Evolutionary conservation across 2,329 filamentous ascomycete species (phyloP).

Genomic region (Aureobasidium sp.): DNA sequence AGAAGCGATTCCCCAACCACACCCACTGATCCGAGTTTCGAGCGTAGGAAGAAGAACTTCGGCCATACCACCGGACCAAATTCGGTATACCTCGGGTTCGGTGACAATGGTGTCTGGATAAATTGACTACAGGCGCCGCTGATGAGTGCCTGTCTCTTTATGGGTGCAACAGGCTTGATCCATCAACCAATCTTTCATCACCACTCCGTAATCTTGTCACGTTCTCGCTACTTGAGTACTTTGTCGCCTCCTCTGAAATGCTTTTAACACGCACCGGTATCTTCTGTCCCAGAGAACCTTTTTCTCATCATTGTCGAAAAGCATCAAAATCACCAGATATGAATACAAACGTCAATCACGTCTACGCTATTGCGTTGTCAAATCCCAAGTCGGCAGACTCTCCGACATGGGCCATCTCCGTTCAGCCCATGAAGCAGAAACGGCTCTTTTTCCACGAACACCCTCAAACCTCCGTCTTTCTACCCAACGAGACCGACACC

Average conservation of each 20-base stretch:
- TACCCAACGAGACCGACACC: neutral
- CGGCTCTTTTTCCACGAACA: constrained; percentile 4
- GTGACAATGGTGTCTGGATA: neutral
- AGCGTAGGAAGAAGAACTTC: too few relatives aligned
- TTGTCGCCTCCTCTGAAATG: neutral
- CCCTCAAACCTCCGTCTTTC: constrained; percentile 3
- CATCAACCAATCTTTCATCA: neutral
- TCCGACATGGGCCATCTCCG: constrained; percentile 6
- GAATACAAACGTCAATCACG: neutral
- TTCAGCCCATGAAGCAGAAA: constrained; percentile 9
- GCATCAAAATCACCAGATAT: neutral
- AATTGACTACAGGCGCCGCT: constrained; percentile 1
- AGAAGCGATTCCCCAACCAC: too few relatives aligned
- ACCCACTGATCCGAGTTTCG: too few relatives aligned
- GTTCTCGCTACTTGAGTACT: neutral
- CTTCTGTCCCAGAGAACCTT: constrained; percentile 6
- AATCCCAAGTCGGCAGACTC: neutral
- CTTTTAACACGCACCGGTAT: neutral
- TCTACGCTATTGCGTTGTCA: constrained; percentile 7
- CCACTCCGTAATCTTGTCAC: neutral
- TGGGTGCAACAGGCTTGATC: neutral
- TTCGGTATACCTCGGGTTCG: neutral
- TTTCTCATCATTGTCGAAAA: constrained; percentile 2
- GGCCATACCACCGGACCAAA: neutral
- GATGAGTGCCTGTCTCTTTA: neutral